Evolutionary conservation across 208 protist species (phyloP).

Genomic region (Trypanosoma boissoni): DNA sequence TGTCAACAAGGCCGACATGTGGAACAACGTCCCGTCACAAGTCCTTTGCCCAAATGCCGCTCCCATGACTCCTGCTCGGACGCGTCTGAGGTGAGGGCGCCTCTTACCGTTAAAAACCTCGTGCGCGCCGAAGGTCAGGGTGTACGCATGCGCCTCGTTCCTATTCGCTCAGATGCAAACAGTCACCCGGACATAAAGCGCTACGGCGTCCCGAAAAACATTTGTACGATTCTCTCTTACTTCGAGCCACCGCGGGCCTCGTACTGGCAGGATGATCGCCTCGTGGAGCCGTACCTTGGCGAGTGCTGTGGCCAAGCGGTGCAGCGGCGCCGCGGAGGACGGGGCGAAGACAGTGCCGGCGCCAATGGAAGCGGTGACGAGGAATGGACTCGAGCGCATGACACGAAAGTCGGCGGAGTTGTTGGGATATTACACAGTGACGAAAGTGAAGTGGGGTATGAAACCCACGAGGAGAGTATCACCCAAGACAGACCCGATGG

Average conservation of each 20-base stretch:
- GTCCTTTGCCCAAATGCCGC: too few species aligned
- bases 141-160: slow-evolving; percentile 32
- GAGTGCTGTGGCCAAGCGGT: slow-evolving; percentile 16
- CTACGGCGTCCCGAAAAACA: slow-evolving; percentile 25
- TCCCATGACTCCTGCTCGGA: neutral
- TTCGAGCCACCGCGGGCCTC: slow-evolving; percentile 42
- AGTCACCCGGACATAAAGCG: too few species aligned
- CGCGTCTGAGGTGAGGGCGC: neutral
- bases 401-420: too few species aligned
- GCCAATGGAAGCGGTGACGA: too few species aligned
- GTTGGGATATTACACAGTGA: too few species aligned
- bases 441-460: too few species aligned
- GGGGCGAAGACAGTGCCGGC: slow-evolving; percentile 2
- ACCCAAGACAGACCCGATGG: too few species aligned
- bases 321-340: neutral
- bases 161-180: neutral
- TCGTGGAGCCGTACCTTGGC: slow-evolving; percentile 68
- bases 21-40: too few species aligned
- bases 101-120: slow-evolving; percentile 24
- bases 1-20: too few species aligned
- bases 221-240: slow-evolving; percentile 69
- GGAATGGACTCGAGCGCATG: too few species aligned
- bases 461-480: too few species aligned
- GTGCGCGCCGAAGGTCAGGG: slow-evolving; percentile 29
- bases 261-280: slow-evolving; percentile 63